Evolutionary conservation across 768 basidiomycete genomes (phyloP), one percentile per base, ranked within the genome.

Genomic region (Calocybe gangraenosa): DNA sequence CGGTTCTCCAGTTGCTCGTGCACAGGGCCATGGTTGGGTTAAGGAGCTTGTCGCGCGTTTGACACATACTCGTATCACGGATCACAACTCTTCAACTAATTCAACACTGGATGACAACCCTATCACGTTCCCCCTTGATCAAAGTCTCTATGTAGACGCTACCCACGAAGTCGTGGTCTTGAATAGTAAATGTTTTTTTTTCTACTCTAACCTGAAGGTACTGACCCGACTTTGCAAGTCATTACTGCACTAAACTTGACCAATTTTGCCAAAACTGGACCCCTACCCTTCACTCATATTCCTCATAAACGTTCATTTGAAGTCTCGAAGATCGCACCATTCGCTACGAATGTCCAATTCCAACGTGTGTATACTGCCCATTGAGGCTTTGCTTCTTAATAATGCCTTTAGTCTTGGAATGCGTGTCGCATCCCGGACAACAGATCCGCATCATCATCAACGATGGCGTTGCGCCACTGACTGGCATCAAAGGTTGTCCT

Each of bases 91-190:
- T 13, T 87, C 87, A 0, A 93, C 89, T 3, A 97, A 97, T 57
- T 69, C 82, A 10, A 92, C 91, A 0, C 70, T 93, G 42, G 75
- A 92, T 50, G 76, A 86, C 48, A 80, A 76, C 52, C 67, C 72
- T 0, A 69, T 74, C 14, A 85, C 79, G 0, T 89, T 87, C 76
- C 87, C 87, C 6, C 70, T 91, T 1, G 65, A 74, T 19, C 78
- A 89, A 43, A 75, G 70, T 44, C 60, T 94, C 25, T 94, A 92
- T 47, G 90, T 92, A 6, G 92, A 95, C 58, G 89, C 89, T 5
- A 89, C 87, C 1, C 93, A 94, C 46, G 92, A 95, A 55, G 88
- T 91, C n/a, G 87, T 93, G 31, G 81, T 93, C 0, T 65, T 92
- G n/a, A 86, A 92, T 55, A 78, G 87, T 87, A 49, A 15, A 77